Base-by-base conservation (phyloP, 148 eudicot genomes). In the Vaccinium vitisidaea region DNA sequence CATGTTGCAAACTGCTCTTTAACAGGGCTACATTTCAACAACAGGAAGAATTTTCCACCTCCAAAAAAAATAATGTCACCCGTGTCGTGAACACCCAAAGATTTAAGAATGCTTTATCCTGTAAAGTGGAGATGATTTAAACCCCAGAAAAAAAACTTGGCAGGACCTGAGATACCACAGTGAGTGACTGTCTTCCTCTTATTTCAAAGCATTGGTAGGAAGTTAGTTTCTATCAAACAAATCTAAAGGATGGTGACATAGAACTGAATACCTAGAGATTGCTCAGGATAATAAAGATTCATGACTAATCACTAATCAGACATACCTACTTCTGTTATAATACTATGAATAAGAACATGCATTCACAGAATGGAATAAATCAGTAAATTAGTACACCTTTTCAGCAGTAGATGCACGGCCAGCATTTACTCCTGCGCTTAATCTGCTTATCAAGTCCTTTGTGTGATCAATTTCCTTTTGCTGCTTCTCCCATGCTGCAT, bases 401-500 rank as follows among this genome's bases (percentile, higher is more conserved):
- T 91, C 98, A 79, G 99, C 98, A 79, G 92, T 87, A 75, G 98
- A 92, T 86, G 98, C 98, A 86, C 98, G 95, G 49, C 98, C 96
- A 75, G 93, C 21, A 85, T 92, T 94, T 25, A 94, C 99, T 65
- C 98, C 98, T 8, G 93, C 87, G 85, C 95, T 93, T 86, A 94
- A 89, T 86, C 98, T 91, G 87, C 77, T 92, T 82, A 97, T 94
- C 65, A 94, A 81, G 85, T 91, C 98, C 87, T 83, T 92, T 50
- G 98, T 94, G 30, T 97, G 94, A 21, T 92, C 98, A 71, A 97
- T 95, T 92, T 97, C 98, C 90, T 93, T 97, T 87, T 95, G 98
- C 46, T 95, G 98, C 87, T 95, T 97, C 87, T 94, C 99, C 99
- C 99, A 97, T 52, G 98, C 98, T 78, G 94, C 91, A 89, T 87